phyloP scores from a whole-genome alignment of 257 asterid genomes.

The Paraleonurus japonicus region DNA sequence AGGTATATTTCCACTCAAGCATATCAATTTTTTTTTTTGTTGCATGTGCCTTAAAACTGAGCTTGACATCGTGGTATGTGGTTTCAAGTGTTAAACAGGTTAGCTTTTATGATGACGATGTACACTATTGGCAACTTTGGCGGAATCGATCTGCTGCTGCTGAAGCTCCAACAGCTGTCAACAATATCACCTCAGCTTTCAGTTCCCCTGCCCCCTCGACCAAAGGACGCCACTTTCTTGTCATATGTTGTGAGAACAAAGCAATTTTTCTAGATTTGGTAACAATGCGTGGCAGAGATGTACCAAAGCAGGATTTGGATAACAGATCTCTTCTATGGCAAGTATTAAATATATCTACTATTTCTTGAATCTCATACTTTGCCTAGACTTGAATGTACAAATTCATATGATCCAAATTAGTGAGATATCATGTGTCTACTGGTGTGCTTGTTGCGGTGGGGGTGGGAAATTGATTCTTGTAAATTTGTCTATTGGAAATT shows the following conservation, averaged over 20 bases:
- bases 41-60: constrained; percentile 24
- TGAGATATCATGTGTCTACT: constrained; percentile 4
- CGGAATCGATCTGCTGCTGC: constrained; percentile 89
- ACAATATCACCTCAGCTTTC: constrained; percentile 73
- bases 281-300: constrained; percentile 99
- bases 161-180: constrained; percentile 89
- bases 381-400: constrained; percentile 2
- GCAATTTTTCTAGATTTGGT: constrained; percentile 95
- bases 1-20: constrained; percentile 55
- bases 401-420: not conserved
- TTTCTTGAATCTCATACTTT: not conserved
- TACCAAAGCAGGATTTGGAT: constrained; percentile 96
- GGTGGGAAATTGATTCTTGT: not conserved
- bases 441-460: not conserved
- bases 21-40: not conserved
- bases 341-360: constrained; percentile 30
- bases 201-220: constrained; percentile 92
- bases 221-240: constrained; percentile 97
- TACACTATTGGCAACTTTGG: constrained; percentile 94
- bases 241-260: constrained; percentile 94
- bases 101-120: constrained; percentile 95
- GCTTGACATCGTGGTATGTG: constrained; percentile 35
- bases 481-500: not conserved
- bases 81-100: constrained; percentile 95
- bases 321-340: constrained; percentile 87